Percentiles rank a stretch among this genome's conserved stretches.
These are phyloP conservation scores for Cercospora brassicicola DNA, from an alignment of 2,329 filamentous ascomycete species.

Conservation along the genomic window DNA sequence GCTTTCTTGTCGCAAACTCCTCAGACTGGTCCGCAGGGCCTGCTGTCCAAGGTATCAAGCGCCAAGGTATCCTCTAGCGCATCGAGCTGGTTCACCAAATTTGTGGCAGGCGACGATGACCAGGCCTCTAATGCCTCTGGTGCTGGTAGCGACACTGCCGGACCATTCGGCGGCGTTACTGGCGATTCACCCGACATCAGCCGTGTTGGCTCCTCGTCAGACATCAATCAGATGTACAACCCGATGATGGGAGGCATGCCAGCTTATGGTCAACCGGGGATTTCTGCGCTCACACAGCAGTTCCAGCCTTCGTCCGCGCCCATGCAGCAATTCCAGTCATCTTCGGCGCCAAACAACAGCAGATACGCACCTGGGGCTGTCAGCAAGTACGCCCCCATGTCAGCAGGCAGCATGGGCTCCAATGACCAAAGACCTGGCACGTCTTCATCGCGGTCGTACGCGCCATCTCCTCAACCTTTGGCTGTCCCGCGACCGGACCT, in stretches of 20 bases:
- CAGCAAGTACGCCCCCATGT: constrained; percentile 27
- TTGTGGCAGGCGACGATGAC: constrained; percentile 86
- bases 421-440: constrained; percentile 30
- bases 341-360: constrained; percentile 29
- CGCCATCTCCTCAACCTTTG: constrained; percentile 28
- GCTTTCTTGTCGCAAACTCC: constrained; percentile 82
- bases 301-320: constrained; percentile 27
- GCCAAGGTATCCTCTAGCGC: constrained; percentile 91
- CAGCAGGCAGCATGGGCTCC: constrained; percentile 20
- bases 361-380: constrained; percentile 34
- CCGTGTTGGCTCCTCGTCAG: constrained; percentile 66
- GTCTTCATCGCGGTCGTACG: constrained; percentile 29
- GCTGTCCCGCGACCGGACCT: constrained; percentile 34
- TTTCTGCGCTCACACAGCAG: constrained; percentile 19
- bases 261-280: constrained; percentile 27
- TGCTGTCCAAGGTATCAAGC: constrained; percentile 94
- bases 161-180: constrained; percentile 73
- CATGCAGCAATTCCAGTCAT: constrained; percentile 23
- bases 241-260: constrained; percentile 42
- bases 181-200: constrained; percentile 56
- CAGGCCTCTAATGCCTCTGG: constrained; percentile 60
- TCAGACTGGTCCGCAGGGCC: constrained; percentile 67
- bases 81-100: constrained; percentile 92
- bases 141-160: constrained; percentile 35
- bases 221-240: constrained; percentile 62